phyloP scores from a whole-genome alignment of 1,284 basidiomycete genomes.

The Apiotrichum montevideense region DNA sequence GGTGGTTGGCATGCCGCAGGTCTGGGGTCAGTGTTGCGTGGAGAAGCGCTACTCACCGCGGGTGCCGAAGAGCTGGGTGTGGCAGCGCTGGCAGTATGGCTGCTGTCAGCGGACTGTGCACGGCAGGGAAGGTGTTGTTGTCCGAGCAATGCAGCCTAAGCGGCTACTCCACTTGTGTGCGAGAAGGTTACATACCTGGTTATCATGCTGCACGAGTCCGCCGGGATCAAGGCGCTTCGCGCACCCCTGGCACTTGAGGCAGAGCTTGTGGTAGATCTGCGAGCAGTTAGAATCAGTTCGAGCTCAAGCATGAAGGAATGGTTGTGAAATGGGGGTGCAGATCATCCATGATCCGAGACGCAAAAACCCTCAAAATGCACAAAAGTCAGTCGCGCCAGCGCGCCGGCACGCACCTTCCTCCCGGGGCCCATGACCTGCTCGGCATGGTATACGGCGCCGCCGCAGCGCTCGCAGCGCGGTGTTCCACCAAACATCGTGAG shows the following conservation, averaged over 20 bases:
- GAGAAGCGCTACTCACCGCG: constrained; percentile 25
- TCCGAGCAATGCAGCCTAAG: too few species aligned
- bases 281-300: background rate
- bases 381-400: background rate
- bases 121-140: background rate
- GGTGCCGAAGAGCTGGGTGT: constrained; percentile 42
- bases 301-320: too few species aligned
- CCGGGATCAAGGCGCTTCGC: constrained; percentile 46
- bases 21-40: constrained; percentile 20
- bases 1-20: constrained; percentile 34
- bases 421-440: constrained; percentile 47
- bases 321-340: background rate
- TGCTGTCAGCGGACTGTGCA: constrained; percentile 12
- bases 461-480: constrained; percentile 42
- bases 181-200: constrained; percentile 23
- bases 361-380: too few species aligned
- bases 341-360: too few species aligned
- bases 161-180: too few species aligned
- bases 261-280: constrained; percentile 49
- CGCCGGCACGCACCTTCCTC: constrained; percentile 32
- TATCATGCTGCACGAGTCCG: constrained; percentile 45
- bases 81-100: constrained; percentile 45
- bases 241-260: constrained; percentile 46
- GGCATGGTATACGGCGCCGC: constrained; percentile 44
- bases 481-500: constrained; percentile 30